Conservation (phyloP, 345 rosid species). For the Corymbia maculata region DNA sequence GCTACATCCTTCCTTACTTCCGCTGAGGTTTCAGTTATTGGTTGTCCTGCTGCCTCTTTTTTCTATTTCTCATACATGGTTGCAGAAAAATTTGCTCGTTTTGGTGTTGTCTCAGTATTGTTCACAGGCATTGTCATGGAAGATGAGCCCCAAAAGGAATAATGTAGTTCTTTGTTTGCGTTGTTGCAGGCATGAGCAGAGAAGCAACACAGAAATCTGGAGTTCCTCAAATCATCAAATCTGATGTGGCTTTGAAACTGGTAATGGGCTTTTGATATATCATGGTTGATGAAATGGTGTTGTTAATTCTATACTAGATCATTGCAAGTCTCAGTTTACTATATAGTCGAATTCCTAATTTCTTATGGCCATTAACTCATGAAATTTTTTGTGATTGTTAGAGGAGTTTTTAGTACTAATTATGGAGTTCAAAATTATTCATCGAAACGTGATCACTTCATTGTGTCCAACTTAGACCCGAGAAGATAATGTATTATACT, state of each 20-base stretch:
- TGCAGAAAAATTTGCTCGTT: neutral
- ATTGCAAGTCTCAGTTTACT: neutral
- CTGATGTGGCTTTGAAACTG: neutral
- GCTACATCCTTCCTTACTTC: neutral
- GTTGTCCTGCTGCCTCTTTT: neutral
- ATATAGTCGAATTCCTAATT: neutral
- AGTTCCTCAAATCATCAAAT: neutral
- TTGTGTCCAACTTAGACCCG: neutral
- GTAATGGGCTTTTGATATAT: neutral
- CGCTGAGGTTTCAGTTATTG: no score
- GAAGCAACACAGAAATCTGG: neutral
- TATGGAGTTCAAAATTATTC: neutral
- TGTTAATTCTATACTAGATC: neutral
- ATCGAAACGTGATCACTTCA: neutral
- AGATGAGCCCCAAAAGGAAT: neutral
- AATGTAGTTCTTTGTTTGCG: neutral
- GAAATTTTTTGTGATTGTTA: neutral
- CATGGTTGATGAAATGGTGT: neutral
- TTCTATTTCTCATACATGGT: neutral
- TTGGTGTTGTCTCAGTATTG: neutral
- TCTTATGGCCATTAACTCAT: neutral
- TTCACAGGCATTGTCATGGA: neutral
- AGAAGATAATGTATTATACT: accelerated
- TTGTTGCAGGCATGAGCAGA: neutral
- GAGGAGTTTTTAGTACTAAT: neutral